Base-by-base conservation (phyloP, 768 basidiomycete genomes). In the Ephemerocybe angulata region DNA sequence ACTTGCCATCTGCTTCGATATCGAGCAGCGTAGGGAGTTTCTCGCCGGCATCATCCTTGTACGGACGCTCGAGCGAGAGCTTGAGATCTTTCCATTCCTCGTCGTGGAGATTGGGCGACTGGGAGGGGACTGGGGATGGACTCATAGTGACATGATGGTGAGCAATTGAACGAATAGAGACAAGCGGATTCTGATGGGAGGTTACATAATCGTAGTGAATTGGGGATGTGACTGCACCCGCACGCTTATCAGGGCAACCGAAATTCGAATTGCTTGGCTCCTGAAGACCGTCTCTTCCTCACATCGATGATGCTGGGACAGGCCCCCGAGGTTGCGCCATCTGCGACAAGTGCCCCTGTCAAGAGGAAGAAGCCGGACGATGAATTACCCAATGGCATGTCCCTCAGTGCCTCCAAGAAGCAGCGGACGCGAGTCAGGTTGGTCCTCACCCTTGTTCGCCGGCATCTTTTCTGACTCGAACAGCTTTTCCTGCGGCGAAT, bases 401-500 rank as follows among this genome's bases (percentile, higher is more conserved):
- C 17, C 19, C 31, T 49, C 28, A 19, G 17, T 21, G 70, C 76
- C 21, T 67, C 76, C 6, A 91, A 90, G 75, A 91, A 87, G 63
- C 79, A 80, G 65, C 70, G 89, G 55, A 88, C 85, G 27, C 76
- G 89, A 72, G 89, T 91, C 60, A 91, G 89, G 89, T 86, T 65
- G 19, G 21, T 37, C 25, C 56, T 42, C 50, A n/a, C 58, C 41
- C 28, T 28, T 50, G 44, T 52, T 52, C 41, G 38, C 46, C 48
- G 25, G 33, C 53, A 30, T 46, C 46, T 44, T 57, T 60, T 50
- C 58, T 59, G 50, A 58, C 52, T 46, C 27, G 29, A 38, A 52
- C 42, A 90, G 88, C 69, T 91, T 90, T 61, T 90, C 89, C 8
- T 91, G 90, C 54, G 88, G 88, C 17, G 90, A 93, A 72, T 93